Conservation (phyloP, 2,329 filamentous ascomycete species). For the Cladophialophora psammophila region DNA sequence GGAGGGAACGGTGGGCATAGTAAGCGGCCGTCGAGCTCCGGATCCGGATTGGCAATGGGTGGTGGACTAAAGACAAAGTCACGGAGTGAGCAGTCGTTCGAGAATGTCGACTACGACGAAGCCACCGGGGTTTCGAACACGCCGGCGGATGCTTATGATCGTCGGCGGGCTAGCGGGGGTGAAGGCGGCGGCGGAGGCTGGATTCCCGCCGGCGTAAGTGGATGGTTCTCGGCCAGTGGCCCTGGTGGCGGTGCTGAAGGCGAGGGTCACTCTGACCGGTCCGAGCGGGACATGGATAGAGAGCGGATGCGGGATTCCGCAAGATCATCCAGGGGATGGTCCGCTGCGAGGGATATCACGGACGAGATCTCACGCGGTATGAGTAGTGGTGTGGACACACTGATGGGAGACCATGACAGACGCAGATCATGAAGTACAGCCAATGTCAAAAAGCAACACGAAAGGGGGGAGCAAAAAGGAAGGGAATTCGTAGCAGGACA, state of each 20-base stretch:
- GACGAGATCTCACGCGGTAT: slow-evolving; percentile 36
- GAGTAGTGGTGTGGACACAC: slow-evolving; percentile 31
- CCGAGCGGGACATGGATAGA: slow-evolving; percentile 18
- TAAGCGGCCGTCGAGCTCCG: slow-evolving; percentile 38
- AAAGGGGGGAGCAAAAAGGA: not conserved
- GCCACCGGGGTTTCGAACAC: slow-evolving; percentile 53
- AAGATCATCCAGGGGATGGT: slow-evolving; percentile 32
- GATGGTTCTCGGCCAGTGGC: slow-evolving; percentile 35
- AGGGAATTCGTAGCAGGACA: not conserved
- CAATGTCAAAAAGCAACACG: not conserved
- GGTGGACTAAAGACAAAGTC: slow-evolving; percentile 63
- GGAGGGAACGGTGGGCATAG: slow-evolving; percentile 14
- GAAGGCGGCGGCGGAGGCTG: slow-evolving; percentile 18
- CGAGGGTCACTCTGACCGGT: slow-evolving; percentile 17
- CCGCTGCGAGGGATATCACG: slow-evolving; percentile 38
- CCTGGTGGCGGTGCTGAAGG: slow-evolving; percentile 20
- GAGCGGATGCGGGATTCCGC: slow-evolving; percentile 13
- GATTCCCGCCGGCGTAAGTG: slow-evolving; percentile 33
- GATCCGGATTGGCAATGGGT: slow-evolving; percentile 17
- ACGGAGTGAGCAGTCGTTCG: slow-evolving; percentile 86
- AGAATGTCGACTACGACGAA: slow-evolving; percentile 83
- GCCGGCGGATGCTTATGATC: slow-evolving; percentile 21
- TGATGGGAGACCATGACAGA: slow-evolving; percentile 8
- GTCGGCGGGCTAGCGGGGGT: slow-evolving; percentile 35
- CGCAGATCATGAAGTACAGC: not conserved